Evolutionary conservation across 306 rosid genomes (phyloP).

Genomic region (Prunus mume): DNA sequence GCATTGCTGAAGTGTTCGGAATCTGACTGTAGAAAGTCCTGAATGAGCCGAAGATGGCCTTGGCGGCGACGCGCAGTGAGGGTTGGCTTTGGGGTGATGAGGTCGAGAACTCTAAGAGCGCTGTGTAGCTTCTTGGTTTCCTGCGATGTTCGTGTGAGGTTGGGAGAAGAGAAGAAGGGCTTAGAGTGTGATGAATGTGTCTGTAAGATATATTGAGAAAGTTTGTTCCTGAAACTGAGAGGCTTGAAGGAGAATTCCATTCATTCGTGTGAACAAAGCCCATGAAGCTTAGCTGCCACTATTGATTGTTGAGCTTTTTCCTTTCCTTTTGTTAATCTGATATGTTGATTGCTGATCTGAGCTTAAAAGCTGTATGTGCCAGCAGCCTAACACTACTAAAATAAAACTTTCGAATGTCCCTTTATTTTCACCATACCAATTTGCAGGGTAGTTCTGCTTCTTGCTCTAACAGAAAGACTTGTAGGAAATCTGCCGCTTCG

Average conservation of each 20-base stretch:
- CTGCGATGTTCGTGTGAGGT: conserved; percentile 18
- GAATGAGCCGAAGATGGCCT: conserved; percentile 66
- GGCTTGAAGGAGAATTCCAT: neutral
- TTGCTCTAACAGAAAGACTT: too few relatives aligned
- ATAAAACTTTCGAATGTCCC: too few relatives aligned
- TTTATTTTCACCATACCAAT: too few relatives aligned
- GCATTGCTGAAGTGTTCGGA: conserved; percentile 5
- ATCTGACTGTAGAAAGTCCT: conserved; percentile 37
- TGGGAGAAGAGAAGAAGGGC: conserved; percentile 37
- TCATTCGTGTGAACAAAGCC: neutral
- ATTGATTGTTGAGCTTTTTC: neutral
- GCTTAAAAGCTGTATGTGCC: neutral
- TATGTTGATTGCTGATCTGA: too few relatives aligned
- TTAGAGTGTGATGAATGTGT: conserved; percentile 12
- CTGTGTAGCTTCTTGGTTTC: conserved; percentile 21
- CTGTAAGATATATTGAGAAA: conserved; percentile 1
- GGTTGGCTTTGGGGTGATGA: conserved; percentile 36
- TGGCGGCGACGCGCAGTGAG: conserved; percentile 23
- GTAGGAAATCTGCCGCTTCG: too few relatives aligned
- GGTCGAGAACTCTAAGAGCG: conserved; percentile 52
- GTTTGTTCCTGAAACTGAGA: conserved; percentile 2
- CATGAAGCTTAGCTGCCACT: neutral
- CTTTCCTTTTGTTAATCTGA: too few relatives aligned
- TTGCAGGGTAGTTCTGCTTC: too few relatives aligned
- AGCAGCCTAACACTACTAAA: too few relatives aligned